phyloP scores from a whole-genome alignment of 1,139 yeast species.

The Tardiomyces blankii region DNA sequence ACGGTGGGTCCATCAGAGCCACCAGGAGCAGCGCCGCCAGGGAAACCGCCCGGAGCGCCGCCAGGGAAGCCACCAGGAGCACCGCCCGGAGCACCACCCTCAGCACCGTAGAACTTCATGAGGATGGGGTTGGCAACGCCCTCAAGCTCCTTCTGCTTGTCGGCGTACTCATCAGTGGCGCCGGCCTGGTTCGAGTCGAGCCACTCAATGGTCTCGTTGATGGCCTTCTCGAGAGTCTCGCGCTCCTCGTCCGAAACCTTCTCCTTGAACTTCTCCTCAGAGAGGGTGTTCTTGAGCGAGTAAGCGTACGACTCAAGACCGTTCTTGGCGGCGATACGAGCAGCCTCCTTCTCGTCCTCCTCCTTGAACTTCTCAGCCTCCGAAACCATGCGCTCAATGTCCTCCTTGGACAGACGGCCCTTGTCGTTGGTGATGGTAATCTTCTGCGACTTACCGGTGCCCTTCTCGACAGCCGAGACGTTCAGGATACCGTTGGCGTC shows the following conservation, averaged over 20 bases:
- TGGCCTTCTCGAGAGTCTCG: conserved; percentile 69
- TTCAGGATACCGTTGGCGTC: conserved; percentile 91
- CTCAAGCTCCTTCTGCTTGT: conserved; percentile 90
- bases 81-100: conserved; percentile 45
- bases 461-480: conserved; percentile 91
- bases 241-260: conserved; percentile 76
- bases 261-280: conserved; percentile 71
- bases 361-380: conserved; percentile 83
- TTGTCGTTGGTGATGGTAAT: conserved; percentile 86
- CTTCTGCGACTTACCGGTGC: conserved; percentile 71
- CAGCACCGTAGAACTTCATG: conserved; percentile 69
- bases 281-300: conserved; percentile 74
- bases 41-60: conserved; percentile 52
- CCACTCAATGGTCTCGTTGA: conserved; percentile 80
- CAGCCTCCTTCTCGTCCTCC: conserved; percentile 74
- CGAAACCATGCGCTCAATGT: conserved; percentile 87
- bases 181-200: conserved; percentile 83
- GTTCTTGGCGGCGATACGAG: conserved; percentile 71
- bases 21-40: conserved; percentile 62
- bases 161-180: conserved; percentile 75
- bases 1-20: conserved; percentile 60
- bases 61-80: conserved; percentile 41
- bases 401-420: conserved; percentile 93
- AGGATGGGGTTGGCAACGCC: conserved; percentile 89
- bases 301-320: conserved; percentile 87